Conservation (phyloP, 345 rosid species). For the Streptanthus diversifolius region DNA sequence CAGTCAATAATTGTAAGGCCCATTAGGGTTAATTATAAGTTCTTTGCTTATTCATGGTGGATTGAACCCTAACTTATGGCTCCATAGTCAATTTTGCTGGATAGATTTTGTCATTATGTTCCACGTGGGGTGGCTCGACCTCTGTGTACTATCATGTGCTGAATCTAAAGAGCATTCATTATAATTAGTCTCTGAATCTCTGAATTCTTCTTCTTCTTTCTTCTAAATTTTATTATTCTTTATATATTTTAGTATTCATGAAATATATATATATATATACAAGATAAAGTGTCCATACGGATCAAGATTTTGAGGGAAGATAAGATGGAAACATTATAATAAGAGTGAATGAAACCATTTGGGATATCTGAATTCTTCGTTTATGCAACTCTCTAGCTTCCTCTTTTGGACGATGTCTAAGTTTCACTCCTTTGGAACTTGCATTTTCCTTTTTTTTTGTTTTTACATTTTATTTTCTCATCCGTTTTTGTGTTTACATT, state of each 20-base stretch:
- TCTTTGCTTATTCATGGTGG: too few relatives aligned
- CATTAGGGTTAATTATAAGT: too few relatives aligned
- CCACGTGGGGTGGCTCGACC: slow-evolving; percentile 36
- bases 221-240: background rate
- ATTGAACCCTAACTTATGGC: too few relatives aligned
- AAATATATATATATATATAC: background rate
- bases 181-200: slow-evolving; percentile 5
- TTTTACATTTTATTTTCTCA: background rate
- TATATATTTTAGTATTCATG: background rate
- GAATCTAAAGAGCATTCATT: slow-evolving; percentile 33
- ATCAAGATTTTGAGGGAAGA: slow-evolving; percentile 1
- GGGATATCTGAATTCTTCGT: slow-evolving; percentile 11
- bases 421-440: slow-evolving; percentile 28
- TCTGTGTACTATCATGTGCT: slow-evolving; percentile 32
- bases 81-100: background rate
- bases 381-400: slow-evolving; percentile 13
- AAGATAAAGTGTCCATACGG: background rate
- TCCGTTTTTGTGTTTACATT: slow-evolving; percentile 8
- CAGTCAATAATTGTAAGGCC: too few relatives aligned
- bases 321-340: slow-evolving; percentile 9
- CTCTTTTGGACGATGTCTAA: slow-evolving; percentile 21
- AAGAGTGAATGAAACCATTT: slow-evolving; percentile 18
- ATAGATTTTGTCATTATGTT: slow-evolving; percentile 29
- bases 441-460: background rate
- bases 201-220: background rate